Base-by-base conservation (phyloP, 2,329 filamentous ascomycete species). In the Eurotiales sp. region DNA sequence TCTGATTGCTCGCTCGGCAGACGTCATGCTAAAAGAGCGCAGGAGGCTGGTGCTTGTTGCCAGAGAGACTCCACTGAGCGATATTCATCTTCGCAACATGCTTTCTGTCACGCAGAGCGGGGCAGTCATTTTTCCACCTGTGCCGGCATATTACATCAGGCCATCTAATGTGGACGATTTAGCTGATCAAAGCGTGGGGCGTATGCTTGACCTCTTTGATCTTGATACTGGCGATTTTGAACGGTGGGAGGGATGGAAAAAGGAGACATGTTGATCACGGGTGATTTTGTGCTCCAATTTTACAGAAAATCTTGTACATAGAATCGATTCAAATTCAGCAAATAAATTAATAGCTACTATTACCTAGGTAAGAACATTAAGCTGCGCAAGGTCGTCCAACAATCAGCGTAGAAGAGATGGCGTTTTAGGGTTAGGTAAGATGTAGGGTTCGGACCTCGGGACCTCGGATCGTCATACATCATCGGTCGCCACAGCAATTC, bases 51-150 rank as follows among this genome's bases (percentile, higher is more conserved):
- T 75, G 0, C 62, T 77, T 1, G 72, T 64, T 0, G 68, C 66
- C 4, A 58, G 75, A 1, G 76, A 78, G 56, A 77, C 72, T 1
- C 73, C 75, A 17, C 58, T 77, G 10, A 77, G 70, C 51, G 69
- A 71, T n/a, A 74, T 77, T 19, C 74, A 79, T 49, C n/a, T 49
- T 14, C 27, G 67, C 1, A 77, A 77, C 52, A 78, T 79, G 75
- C 51, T 74, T 25, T 59, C 59, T 11, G 57, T 76, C 1, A 67
- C 67, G 1, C 60, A 55, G 2, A 53, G 50, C 3, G 73, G 72
- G 0, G 74, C 72, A 0, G 61, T 76, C 3, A 71, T 78, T 10
- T 74, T 69, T 23, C 75, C 74, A 2, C 71, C 73, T 1, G 70
- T 78, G 1, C 65, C 68, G 3, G 73, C 71, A 0, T 76, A 72